Evolutionary conservation across 164 flowering plant species (phyloP).

Genomic region (Magnolia kwangsiensis): DNA sequence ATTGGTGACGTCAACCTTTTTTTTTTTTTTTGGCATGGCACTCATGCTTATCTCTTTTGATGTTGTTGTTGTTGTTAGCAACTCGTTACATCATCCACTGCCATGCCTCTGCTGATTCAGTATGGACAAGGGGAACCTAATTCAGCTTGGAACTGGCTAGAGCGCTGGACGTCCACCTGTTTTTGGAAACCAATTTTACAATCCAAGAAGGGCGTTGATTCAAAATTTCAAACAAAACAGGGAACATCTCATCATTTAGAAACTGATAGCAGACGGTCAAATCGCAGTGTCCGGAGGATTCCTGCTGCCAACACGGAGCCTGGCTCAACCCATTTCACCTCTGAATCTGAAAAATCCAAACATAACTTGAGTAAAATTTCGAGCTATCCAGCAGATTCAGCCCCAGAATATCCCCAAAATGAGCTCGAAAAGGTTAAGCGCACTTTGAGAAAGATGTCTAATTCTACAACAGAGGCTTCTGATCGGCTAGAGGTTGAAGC

Average conservation of each 20-base stretch:
- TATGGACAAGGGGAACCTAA: constrained; percentile 55
- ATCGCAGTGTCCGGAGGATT: constrained; percentile 43
- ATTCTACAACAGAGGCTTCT: constrained; percentile 29
- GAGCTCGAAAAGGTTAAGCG: constrained; percentile 75
- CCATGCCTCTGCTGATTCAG: constrained; percentile 58
- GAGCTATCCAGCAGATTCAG: constrained; percentile 37
- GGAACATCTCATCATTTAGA: constrained; percentile 25
- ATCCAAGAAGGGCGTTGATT: constrained; percentile 25
- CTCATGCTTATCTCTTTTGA: constrained; percentile 1
- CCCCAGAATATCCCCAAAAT: constrained; percentile 50
- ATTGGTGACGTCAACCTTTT: neutral
- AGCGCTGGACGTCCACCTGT: constrained; percentile 64
- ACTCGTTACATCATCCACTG: constrained; percentile 61
- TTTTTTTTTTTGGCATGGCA: neutral
- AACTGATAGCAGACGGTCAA: constrained; percentile 36
- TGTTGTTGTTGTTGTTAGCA: constrained; percentile 18
- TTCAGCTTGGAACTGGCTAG: constrained; percentile 73
- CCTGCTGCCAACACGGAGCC: constrained; percentile 39
- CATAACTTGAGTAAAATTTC: constrained; percentile 45
- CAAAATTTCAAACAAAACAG: constrained; percentile 42
- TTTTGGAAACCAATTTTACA: constrained; percentile 58
- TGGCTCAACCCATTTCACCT: constrained; percentile 29
- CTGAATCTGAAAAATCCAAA: constrained; percentile 57
- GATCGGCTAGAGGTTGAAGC: constrained; percentile 36
- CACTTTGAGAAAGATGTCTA: constrained; percentile 59